Evolutionary conservation across 2,329 filamentous ascomycete genomes (phyloP).

Genomic region (Camillea tinctor): DNA sequence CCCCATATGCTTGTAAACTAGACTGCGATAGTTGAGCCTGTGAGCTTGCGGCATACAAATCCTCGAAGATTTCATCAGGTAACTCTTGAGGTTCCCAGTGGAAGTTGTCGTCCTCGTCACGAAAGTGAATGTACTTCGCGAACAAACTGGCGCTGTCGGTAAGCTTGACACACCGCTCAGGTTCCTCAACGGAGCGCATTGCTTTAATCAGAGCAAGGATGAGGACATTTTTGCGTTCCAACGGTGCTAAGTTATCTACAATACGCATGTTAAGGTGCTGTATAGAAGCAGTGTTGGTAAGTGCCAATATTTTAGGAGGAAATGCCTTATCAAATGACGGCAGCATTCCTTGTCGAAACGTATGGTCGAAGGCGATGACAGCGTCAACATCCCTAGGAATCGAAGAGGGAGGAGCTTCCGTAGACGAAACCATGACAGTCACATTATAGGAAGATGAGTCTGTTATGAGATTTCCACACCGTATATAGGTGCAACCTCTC

Average conservation of each 20-base stretch:
- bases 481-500: conserved; percentile 34
- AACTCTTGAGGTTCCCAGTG: conserved; percentile 48
- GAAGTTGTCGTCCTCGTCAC: conserved; percentile 35
- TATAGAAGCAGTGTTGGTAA: conserved; percentile 52
- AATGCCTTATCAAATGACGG: conserved; percentile 24
- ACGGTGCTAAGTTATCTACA: conserved; percentile 34
- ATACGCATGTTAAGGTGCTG: conserved; percentile 55
- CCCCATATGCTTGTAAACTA: conserved; percentile 12
- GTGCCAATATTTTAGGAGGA: conserved; percentile 45
- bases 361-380: conserved; percentile 55
- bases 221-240: conserved; percentile 50
- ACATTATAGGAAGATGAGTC: conserved; percentile 21
- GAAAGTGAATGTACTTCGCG: conserved; percentile 43
- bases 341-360: conserved; percentile 38
- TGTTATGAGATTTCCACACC: conserved; percentile 18
- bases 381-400: conserved; percentile 45
- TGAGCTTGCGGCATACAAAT: conserved; percentile 39
- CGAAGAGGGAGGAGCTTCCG: conserved; percentile 36
- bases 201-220: conserved; percentile 34
- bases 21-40: conserved; percentile 35
- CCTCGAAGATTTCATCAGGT: conserved; percentile 49
- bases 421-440: conserved; percentile 43
- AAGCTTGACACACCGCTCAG: conserved; percentile 42
- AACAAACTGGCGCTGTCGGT: conserved; percentile 49
- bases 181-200: conserved; percentile 38